Conservation (phyloP, 2,329 filamentous ascomycete species). For the Ceratocystiopsis minuta region DNA sequence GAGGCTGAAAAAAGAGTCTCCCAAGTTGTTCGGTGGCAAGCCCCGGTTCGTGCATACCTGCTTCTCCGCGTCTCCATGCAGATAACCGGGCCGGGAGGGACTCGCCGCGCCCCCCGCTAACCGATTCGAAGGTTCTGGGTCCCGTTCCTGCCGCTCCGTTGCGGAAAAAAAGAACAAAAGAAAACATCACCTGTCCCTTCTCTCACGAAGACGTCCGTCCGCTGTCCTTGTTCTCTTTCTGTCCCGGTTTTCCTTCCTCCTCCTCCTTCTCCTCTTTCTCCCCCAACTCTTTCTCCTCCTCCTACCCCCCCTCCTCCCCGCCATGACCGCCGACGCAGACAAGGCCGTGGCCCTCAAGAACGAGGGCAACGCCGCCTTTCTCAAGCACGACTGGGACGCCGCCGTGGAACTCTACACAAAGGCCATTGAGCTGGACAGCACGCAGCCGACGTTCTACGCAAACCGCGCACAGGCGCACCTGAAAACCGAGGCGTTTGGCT, state of each 20-base stretch:
- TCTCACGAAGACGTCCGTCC: no score
- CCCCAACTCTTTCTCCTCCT: neutral
- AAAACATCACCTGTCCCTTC: no score
- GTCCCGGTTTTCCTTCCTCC: neutral
- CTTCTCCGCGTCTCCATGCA: no score
- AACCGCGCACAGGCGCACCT: conserved; percentile 95
- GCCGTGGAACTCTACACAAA: conserved; percentile 74
- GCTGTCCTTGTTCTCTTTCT: neutral
- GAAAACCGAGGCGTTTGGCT: conserved; percentile 88
- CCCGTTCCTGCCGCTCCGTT: no score
- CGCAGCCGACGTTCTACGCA: conserved; percentile 78
- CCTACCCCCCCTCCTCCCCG: neutral
- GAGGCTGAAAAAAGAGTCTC: neutral
- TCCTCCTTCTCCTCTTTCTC: neutral
- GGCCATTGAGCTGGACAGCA: conserved; percentile 68
- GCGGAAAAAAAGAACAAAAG: no score
- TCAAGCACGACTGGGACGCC: conserved; percentile 64
- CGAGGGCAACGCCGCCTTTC: conserved; percentile 86
- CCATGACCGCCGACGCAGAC: conserved; percentile 26
- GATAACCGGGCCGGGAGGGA: no score
- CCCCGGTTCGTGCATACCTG: neutral
- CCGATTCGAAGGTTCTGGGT: no score
- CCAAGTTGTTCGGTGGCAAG: neutral
- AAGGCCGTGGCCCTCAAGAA: conserved; percentile 76
- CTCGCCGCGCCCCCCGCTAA: no score